Percentiles rank a stretch among this genome's conserved stretches.
These are phyloP conservation scores for Dittrichia graveolens DNA, from an alignment of 129 eudicot species.

Conservation along the genomic window DNA sequence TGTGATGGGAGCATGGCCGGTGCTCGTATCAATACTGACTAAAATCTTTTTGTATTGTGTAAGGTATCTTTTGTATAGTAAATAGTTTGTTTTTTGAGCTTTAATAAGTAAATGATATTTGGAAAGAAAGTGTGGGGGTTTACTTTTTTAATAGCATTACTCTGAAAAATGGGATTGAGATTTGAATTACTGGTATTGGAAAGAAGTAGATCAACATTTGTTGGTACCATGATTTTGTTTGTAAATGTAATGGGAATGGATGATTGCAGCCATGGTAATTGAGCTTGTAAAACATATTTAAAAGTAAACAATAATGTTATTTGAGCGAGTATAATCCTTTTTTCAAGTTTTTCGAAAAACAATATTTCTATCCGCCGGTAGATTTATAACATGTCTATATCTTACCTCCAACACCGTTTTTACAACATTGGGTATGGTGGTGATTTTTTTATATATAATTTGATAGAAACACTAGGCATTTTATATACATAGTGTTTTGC, in stretches of 20 bases:
- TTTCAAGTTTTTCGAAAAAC: too few relatives aligned
- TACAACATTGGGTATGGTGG: too few relatives aligned
- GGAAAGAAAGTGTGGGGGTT: conserved; percentile 24
- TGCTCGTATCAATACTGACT: conserved; percentile 32
- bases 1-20: conserved; percentile 40
- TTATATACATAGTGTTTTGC: too few relatives aligned
- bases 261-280: neutral
- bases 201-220: neutral
- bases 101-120: conserved; percentile 15
- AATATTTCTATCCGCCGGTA: too few relatives aligned
- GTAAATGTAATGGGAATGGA: neutral
- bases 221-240: neutral
- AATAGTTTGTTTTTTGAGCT: conserved; percentile 26
- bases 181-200: conserved; percentile 1
- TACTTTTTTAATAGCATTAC: neutral
- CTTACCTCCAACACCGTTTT: too few relatives aligned
- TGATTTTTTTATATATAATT: too few relatives aligned
- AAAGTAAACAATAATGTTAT: too few relatives aligned
- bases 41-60: conserved; percentile 25
- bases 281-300: too few relatives aligned
- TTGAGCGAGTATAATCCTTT: too few relatives aligned
- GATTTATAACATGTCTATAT: too few relatives aligned
- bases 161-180: conserved; percentile 13
- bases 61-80: conserved; percentile 41
- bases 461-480: too few relatives aligned